Percentiles rank a stretch among this genome's conserved stretches.
Evolutionary conservation across 78 protist species (phyloP).

Genomic region (Mastigamoeba balamuthi): DNA sequence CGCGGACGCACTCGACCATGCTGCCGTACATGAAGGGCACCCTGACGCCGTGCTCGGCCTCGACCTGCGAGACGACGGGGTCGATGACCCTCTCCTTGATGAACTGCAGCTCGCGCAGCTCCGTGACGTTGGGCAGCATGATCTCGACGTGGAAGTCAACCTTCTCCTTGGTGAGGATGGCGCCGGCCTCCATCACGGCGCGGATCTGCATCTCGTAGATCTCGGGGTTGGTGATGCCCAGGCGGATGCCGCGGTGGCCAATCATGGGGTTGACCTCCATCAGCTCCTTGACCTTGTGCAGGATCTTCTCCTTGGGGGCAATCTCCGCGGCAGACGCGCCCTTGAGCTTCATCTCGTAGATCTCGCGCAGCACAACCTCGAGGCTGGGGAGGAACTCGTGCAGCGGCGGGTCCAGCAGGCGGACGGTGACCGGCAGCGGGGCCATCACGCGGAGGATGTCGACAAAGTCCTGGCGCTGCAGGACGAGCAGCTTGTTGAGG

Average conservation of each 20-base stretch:
- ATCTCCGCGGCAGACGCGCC: slow-evolving; percentile 10
- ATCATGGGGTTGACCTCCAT: slow-evolving; percentile 81
- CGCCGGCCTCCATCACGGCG: slow-evolving; percentile 59
- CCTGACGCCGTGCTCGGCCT: not conserved
- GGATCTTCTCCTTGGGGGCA: slow-evolving; percentile 8
- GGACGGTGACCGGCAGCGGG: slow-evolving; percentile 53
- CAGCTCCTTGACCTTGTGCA: not conserved
- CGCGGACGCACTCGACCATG: slow-evolving; percentile 73
- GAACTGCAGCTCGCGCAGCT: slow-evolving; percentile 17
- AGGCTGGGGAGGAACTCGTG: slow-evolving; percentile 65
- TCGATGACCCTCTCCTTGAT: not conserved
- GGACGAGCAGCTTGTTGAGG: slow-evolving; percentile 44
- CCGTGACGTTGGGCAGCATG: slow-evolving; percentile 33
- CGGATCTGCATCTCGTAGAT: slow-evolving; percentile 56
- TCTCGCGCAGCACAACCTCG: not conserved
- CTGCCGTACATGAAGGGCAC: slow-evolving; percentile 33
- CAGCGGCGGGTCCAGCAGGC: slow-evolving; percentile 86
- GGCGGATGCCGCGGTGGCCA: slow-evolving; percentile 73
- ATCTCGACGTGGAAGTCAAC: slow-evolving; percentile 14
- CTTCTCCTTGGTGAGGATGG: slow-evolving; percentile 1
- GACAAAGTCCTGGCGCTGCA: slow-evolving; percentile 20
- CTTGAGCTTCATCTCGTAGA: not conserved
- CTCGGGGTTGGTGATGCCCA: slow-evolving; percentile 69
- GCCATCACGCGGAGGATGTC: slow-evolving; percentile 49
- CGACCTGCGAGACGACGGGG: not conserved